These are phyloP conservation scores for Plasmodium knowlesi DNA, from an alignment of 169 alveolate species.

Conservation along the genomic window DNA sequence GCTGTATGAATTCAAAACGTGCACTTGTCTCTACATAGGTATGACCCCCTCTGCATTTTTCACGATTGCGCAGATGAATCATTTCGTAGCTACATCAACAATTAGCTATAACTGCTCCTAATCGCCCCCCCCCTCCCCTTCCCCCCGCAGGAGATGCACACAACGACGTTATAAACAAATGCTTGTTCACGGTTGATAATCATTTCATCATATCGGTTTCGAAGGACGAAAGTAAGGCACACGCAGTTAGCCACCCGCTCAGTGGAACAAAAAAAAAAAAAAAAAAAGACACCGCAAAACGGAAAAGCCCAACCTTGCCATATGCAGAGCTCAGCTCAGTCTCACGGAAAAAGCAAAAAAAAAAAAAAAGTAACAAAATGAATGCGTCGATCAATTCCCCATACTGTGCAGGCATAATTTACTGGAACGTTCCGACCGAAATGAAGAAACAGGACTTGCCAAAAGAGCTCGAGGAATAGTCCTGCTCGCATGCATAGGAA, in stretches of 20 bases:
- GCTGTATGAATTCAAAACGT: conserved; percentile 54
- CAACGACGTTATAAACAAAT: conserved; percentile 50
- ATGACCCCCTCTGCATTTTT: neutral
- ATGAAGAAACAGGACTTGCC: conserved; percentile 12
- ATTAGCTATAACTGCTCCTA: no score
- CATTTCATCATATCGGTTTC: conserved; percentile 44
- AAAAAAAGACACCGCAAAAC: neutral
- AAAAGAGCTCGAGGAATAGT: neutral
- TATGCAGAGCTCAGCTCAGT: neutral
- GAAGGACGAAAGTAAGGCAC: conserved; percentile 58
- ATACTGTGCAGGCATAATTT: conserved; percentile 56
- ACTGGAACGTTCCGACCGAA: conserved; percentile 51
- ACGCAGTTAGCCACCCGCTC: neutral
- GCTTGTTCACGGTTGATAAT: conserved; percentile 55
- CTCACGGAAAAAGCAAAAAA: neutral
- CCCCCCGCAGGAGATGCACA: conserved; percentile 35
- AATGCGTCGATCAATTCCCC: neutral
- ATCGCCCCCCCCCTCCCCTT: no score
- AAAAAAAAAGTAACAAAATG: neutral
- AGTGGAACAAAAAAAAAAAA: neutral
- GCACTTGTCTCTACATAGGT: conserved; percentile 70
- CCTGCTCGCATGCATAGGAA: neutral
- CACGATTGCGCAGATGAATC: neutral
- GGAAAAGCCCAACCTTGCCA: neutral
- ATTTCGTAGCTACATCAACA: neutral